phyloP scores from a whole-genome alignment of 805 yeast genomes.

The Yamadazyma olivae region DNA sequence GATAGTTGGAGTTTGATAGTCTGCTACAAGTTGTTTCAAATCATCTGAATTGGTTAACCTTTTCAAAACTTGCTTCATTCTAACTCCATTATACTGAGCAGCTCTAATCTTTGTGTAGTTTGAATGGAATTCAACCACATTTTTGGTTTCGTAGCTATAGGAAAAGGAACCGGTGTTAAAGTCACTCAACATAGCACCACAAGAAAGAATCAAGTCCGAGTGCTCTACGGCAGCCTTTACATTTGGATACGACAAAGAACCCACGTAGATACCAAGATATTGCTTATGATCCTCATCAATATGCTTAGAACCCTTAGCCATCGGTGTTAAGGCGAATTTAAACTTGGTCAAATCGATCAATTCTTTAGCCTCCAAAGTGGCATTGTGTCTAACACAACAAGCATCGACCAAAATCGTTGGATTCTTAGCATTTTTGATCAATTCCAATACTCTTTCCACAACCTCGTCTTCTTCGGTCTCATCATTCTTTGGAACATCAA shows the following conservation, averaged over 20 bases:
- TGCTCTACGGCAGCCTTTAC: conserved; percentile 14
- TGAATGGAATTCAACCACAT: conserved; percentile 76
- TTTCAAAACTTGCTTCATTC: conserved; percentile 52
- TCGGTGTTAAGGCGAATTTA: conserved; percentile 84
- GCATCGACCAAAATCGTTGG: conserved; percentile 84
- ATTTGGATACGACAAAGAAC: conserved; percentile 54
- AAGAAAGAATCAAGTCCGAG: conserved; percentile 67
- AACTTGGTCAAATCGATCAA: conserved; percentile 67
- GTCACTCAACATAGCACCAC: conserved; percentile 83
- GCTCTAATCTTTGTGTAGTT: conserved; percentile 67
- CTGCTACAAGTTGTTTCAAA: conserved; percentile 7
- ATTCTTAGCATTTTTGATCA: conserved; percentile 57
- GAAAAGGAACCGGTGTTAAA: conserved; percentile 89
- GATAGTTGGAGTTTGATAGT: conserved; percentile 12
- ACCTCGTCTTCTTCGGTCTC: conserved; percentile 38
- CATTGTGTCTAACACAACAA: conserved; percentile 77
- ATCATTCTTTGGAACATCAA: conserved; percentile 31
- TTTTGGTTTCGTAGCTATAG: conserved; percentile 69
- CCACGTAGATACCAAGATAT: conserved; percentile 85
- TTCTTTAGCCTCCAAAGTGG: conserved; percentile 57
- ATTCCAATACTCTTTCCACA: conserved; percentile 37
- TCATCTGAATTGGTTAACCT: conserved; percentile 15
- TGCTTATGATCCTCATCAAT: conserved; percentile 70
- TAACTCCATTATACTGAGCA: conserved; percentile 70
- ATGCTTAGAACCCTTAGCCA: conserved; percentile 69